Evolutionary conservation across 305 asterid genomes (phyloP), one percentile per base, ranked within the genome.

Genomic region (Solanum hybrid): DNA sequence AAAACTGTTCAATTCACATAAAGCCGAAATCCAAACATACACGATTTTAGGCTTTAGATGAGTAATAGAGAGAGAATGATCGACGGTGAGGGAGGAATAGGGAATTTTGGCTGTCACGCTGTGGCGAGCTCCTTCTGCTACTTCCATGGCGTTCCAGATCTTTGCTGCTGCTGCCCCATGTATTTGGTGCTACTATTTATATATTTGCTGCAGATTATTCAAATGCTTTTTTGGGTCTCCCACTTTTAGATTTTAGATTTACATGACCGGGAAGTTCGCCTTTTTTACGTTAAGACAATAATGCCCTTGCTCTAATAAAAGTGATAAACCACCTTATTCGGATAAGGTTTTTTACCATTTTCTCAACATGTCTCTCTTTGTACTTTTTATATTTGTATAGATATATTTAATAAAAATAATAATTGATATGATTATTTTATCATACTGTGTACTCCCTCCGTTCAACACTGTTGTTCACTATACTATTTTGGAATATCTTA

Each of bases 131-230:
- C 87, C 91, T 90, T 90, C 98, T 69, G 96, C 96, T 91, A 96
- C 96, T 92, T 93, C 95, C 91, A 95, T 92, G 92, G 97, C 98
- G 92, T 95, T 92, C 98, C 97, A 95, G 92, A 97, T 97, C 92
- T 94, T 93, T 57, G 69, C 26, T 61, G 24, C 37, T 57, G 90
- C 92, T 8, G 94, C 90, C 93, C 97, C 99, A 96, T 92, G 74
- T 42, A 13, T 67, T 36, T 39, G 67, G 40, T 9, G 39, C 64
- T 80, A 80, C 29, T 80, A 80, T 26, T 80, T 37, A 37, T 37
- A 78, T 18, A 64, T 64, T 20, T 78, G 24, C 35, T 8, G 39
- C 26, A 18, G 40, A 36, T 35, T 11, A 78, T 78, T 78, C 85
- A 36, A 78, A 35, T 78, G 85, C 18, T 11, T 24, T 78, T 42